Conservation (phyloP, 306 rosid genomes). For the Medicago lupulina region DNA sequence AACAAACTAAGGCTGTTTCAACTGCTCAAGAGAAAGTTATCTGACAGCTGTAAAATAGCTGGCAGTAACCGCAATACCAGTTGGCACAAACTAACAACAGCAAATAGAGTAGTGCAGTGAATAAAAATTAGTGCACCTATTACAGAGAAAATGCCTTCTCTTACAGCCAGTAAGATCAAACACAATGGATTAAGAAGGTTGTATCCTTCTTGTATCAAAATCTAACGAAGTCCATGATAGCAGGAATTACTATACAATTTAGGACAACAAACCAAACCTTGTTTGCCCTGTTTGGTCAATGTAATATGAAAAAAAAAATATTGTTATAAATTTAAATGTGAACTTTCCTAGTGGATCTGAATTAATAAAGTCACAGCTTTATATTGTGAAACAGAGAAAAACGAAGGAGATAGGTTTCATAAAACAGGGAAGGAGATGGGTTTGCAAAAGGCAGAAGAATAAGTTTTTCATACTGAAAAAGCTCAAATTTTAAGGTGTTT, state of each 20-base stretch:
- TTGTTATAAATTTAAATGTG: background rate
- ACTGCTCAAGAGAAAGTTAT: background rate
- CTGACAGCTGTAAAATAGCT: background rate
- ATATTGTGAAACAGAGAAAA: background rate
- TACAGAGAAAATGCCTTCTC: background rate
- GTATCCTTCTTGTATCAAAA: conserved; percentile 30
- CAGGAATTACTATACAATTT: conserved; percentile 12
- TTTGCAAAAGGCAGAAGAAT: too few species aligned
- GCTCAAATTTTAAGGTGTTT: too few species aligned
- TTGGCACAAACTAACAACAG: background rate
- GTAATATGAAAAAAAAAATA: background rate
- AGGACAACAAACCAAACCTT: conserved; percentile 10
- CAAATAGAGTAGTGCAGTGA: background rate
- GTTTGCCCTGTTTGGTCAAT: background rate
- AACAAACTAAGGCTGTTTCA: background rate
- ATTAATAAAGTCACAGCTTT: conserved; percentile 18
- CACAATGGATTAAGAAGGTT: conserved; percentile 36
- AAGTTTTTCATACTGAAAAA: too few species aligned
- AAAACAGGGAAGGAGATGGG: too few species aligned
- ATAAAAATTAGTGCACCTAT: background rate
- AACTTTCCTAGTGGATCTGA: conserved; percentile 18
- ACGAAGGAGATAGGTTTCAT: too few species aligned
- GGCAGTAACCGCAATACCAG: background rate
- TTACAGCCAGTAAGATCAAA: conserved; percentile 43
- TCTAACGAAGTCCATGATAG: conserved; percentile 22